These are phyloP conservation scores for Venturia oleaginea DNA, from an alignment of 2,329 filamentous ascomycete genomes.

Conservation along the genomic window DNA sequence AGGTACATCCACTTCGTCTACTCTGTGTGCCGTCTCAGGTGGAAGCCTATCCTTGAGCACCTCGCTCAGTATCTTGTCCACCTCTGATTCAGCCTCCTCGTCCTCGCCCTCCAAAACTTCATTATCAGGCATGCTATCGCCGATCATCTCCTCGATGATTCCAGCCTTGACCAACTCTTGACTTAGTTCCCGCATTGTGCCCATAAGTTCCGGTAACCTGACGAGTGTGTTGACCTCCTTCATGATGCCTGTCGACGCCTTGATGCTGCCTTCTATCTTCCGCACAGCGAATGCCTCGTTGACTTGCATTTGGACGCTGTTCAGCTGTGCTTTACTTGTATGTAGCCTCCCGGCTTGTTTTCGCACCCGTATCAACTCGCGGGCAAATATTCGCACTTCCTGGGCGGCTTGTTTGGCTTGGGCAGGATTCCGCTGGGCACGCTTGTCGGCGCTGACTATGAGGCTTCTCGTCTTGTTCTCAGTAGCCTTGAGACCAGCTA, in stretches of 20 bases:
- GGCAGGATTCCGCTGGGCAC: conserved; percentile 53
- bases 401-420: conserved; percentile 69
- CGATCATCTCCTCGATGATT: conserved; percentile 96
- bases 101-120: conserved; percentile 62
- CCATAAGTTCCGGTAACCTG: conserved; percentile 73
- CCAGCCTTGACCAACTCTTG: conserved; percentile 87
- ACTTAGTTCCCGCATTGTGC: conserved; percentile 81
- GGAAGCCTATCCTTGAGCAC: conserved; percentile 70
- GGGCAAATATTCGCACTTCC: conserved; percentile 81
- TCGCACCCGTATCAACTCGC: conserved; percentile 75
- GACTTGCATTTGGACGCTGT: conserved; percentile 93
- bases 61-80: conserved; percentile 88
- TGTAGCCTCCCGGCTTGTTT: conserved; percentile 65
- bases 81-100: conserved; percentile 71
- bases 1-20: conserved; percentile 43
- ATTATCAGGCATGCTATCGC: conserved; percentile 68
- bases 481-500: conserved; percentile 64
- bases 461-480: conserved; percentile 69
- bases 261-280: conserved; percentile 90
- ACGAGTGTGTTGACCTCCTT: conserved; percentile 88
- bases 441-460: conserved; percentile 70
- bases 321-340: conserved; percentile 84
- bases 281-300: conserved; percentile 91
- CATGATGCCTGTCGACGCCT: conserved; percentile 85
- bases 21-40: conserved; percentile 49